Conservation (phyloP, 495 filamentous ascomycete genomes). For the Trichoderma parareesei region DNA sequence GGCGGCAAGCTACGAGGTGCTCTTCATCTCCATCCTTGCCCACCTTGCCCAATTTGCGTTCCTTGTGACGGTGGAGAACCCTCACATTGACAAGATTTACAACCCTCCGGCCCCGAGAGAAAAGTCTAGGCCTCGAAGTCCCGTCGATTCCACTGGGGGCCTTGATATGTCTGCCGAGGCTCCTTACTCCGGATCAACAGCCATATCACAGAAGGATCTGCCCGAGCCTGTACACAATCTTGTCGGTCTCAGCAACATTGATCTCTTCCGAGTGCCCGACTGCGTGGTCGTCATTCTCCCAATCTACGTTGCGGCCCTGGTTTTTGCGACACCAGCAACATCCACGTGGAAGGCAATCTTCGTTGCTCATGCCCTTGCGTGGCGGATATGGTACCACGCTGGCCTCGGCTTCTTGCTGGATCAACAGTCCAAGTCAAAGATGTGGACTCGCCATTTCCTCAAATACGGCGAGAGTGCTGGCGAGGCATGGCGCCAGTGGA, state of each 20-base stretch:
- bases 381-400: conserved; percentile 88
- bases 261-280: conserved; percentile 80
- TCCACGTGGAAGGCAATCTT: conserved; percentile 66
- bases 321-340: conserved; percentile 70
- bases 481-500: conserved; percentile 98
- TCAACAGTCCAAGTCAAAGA: conserved; percentile 78
- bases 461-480: conserved; percentile 86
- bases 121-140: conserved; percentile 32
- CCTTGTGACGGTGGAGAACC: conserved; percentile 82
- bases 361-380: conserved; percentile 65
- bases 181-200: conserved; percentile 13
- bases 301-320: conserved; percentile 62
- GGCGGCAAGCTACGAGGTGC: conserved; percentile 92
- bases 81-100: conserved; percentile 97
- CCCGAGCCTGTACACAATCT: conserved; percentile 71
- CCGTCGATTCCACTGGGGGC: conserved; percentile 22
- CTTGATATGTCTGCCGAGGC: not conserved
- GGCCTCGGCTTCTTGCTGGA: conserved; percentile 81
- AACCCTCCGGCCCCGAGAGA: conserved; percentile 77
- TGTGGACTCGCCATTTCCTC: conserved; percentile 93
- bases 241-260: conserved; percentile 72
- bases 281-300: conserved; percentile 67
- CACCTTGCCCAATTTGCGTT: conserved; percentile 94
- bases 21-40: conserved; percentile 91
- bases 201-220: conserved; percentile 21